A percentile compares a stretch with the other conserved stretches of the same genome.
Evolutionary conservation across 495 filamentous ascomycete species (phyloP).

Genomic region (Cercophora scortea): DNA sequence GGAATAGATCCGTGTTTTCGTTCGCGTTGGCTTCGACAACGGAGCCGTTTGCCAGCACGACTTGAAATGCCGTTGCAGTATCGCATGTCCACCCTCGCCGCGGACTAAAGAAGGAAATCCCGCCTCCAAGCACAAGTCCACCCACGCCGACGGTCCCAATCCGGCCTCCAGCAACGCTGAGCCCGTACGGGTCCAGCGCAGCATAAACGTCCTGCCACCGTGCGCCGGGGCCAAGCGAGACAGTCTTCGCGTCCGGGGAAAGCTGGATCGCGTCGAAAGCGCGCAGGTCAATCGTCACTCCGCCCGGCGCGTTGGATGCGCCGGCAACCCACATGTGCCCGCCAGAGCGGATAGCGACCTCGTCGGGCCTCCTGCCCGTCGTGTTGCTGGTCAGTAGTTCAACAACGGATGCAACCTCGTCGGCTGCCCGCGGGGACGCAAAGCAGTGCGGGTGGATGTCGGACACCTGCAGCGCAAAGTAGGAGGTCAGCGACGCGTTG

Average conservation of each 20-base stretch:
- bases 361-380: no score
- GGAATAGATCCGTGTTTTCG: conserved; percentile 37
- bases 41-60: conserved; percentile 38
- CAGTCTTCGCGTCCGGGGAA: conserved; percentile 18
- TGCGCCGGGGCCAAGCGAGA: conserved; percentile 29
- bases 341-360: conserved; percentile 30
- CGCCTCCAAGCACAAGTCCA: conserved; percentile 30
- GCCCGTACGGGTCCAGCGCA: conserved; percentile 15
- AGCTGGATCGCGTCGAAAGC: conserved; percentile 29
- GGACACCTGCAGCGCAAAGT: not conserved
- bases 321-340: conserved; percentile 22
- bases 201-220: conserved; percentile 33
- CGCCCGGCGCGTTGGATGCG: not conserved
- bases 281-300: conserved; percentile 21
- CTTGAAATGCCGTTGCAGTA: conserved; percentile 35
- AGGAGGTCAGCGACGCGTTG: not conserved
- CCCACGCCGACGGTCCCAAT: conserved; percentile 28
- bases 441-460: not conserved
- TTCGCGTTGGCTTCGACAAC: conserved; percentile 36
- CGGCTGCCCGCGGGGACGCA: not conserved
- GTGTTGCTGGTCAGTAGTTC: no score
- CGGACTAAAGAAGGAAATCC: conserved; percentile 2
- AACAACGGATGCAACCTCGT: not conserved
- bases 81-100: conserved; percentile 12
- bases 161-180: conserved; percentile 29